A percentile compares a stretch with the other conserved stretches of the same genome.
phyloP scores from a whole-genome alignment of 495 filamentous ascomycete species.

The Xylaria nigripes region DNA sequence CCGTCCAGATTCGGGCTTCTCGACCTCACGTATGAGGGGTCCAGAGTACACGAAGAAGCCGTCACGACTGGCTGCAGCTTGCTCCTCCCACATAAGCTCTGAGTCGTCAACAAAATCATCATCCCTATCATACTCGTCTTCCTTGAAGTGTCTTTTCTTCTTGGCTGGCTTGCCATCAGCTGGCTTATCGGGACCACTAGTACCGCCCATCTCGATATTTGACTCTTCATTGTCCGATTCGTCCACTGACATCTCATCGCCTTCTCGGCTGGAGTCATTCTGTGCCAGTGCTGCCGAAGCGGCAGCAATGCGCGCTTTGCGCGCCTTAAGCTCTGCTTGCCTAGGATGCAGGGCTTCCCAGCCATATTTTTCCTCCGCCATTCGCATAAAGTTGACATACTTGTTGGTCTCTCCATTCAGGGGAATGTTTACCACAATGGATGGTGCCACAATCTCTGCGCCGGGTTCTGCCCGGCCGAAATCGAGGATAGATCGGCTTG shows the following conservation, averaged over 20 bases:
- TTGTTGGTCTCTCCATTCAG: conserved; percentile 73
- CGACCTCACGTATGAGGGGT: conserved; percentile 74
- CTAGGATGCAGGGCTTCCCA: conserved; percentile 90
- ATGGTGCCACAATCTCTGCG: conserved; percentile 53
- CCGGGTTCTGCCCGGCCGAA: conserved; percentile 42
- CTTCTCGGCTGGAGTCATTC: conserved; percentile 62
- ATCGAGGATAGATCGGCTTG: conserved; percentile 42
- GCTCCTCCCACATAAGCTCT: conserved; percentile 91
- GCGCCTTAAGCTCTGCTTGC: conserved; percentile 71
- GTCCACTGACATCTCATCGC: conserved; percentile 66
- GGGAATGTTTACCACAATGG: conserved; percentile 75
- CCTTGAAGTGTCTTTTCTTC: conserved; percentile 74
- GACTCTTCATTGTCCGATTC: conserved; percentile 59
- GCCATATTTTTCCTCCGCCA: conserved; percentile 89
- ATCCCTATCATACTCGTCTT: conserved; percentile 92
- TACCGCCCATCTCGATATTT: conserved; percentile 68
- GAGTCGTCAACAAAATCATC: conserved; percentile 98
- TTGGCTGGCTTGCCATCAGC: conserved; percentile 54
- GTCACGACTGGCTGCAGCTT: conserved; percentile 86
- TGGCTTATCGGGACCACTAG: conserved; percentile 48
- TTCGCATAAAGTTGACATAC: conserved; percentile 88
- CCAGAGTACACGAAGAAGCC: conserved; percentile 86
- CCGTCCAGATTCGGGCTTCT: conserved; percentile 60
- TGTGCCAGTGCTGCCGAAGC: conserved; percentile 75
- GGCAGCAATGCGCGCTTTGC: conserved; percentile 72